Conservation (phyloP, 805 yeast species). For the Candida pini region DNA sequence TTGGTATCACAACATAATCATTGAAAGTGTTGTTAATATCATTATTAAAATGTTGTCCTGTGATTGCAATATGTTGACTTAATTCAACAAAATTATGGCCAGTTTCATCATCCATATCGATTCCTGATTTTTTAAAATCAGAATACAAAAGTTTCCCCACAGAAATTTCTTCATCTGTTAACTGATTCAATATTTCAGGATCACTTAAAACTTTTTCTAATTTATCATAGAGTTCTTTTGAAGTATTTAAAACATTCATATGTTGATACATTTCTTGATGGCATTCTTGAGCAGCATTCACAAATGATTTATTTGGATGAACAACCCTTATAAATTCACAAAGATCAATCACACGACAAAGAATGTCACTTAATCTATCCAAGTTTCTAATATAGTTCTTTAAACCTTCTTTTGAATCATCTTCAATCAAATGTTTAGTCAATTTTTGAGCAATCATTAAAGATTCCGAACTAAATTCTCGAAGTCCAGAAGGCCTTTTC, state of each 20-base stretch:
- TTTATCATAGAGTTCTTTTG: constrained; percentile 59
- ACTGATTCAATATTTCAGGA: constrained; percentile 27
- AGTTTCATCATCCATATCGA: constrained; percentile 62
- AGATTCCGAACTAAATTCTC: constrained; percentile 60
- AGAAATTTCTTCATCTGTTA: constrained; percentile 70
- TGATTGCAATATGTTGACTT: constrained; percentile 72
- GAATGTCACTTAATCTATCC: constrained; percentile 79
- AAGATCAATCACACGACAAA: constrained; percentile 89
- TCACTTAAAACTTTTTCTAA: constrained; percentile 50
- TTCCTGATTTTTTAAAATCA: constrained; percentile 89
- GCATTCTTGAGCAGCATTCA: constrained; percentile 77
- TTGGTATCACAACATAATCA: constrained; percentile 24
- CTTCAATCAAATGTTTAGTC: constrained; percentile 49
- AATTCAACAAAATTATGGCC: constrained; percentile 67
- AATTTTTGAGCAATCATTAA: constrained; percentile 59
- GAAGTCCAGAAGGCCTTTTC: constrained; percentile 63
- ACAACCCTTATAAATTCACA: constrained; percentile 88
- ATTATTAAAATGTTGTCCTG: constrained; percentile 73
- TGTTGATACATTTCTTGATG: constrained; percentile 88
- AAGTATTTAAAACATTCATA: constrained; percentile 89
- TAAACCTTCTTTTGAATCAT: constrained; percentile 38
- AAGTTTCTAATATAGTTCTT: constrained; percentile 53
- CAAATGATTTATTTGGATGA: constrained; percentile 71
- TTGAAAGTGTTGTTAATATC: constrained; percentile 32
- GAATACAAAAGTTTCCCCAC: constrained; percentile 77